Conservation (phyloP, 371 early-diverging fungal genomes). For the Umbelopsis sp. region DNA sequence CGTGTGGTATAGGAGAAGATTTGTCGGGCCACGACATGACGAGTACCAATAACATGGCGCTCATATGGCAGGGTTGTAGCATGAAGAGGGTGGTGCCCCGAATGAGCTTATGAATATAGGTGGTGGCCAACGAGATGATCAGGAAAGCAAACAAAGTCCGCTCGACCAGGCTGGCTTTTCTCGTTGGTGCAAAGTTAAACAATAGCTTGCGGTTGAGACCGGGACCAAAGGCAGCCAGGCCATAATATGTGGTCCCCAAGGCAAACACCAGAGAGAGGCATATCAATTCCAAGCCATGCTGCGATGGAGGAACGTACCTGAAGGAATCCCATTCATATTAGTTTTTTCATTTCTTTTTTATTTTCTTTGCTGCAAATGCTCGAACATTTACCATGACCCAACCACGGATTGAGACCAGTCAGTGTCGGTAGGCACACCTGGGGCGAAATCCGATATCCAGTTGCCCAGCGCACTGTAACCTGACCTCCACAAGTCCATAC, state of each 20-base stretch:
- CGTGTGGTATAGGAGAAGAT: slow-evolving; percentile 42
- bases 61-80: slow-evolving; percentile 72
- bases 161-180: slow-evolving; percentile 48
- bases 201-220: slow-evolving; percentile 37
- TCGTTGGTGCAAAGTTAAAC: slow-evolving; percentile 34
- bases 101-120: slow-evolving; percentile 51
- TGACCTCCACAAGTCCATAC: slow-evolving; percentile 34
- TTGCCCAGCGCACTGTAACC: slow-evolving; percentile 33
- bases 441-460: slow-evolving; percentile 49
- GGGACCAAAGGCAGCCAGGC: slow-evolving; percentile 45
- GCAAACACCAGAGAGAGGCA: slow-evolving; percentile 54
- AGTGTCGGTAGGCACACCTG: slow-evolving; percentile 55
- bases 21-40: slow-evolving; percentile 52
- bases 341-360: background rate
- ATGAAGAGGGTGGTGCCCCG: slow-evolving; percentile 55
- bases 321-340: background rate
- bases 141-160: slow-evolving; percentile 41
- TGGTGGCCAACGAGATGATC: slow-evolving; percentile 44
- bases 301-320: slow-evolving; percentile 65
- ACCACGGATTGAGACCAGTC: slow-evolving; percentile 58
- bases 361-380: too few species aligned
- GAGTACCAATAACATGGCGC: slow-evolving; percentile 52
- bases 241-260: slow-evolving; percentile 42
- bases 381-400: slow-evolving; percentile 53
- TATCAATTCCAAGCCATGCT: slow-evolving; percentile 60